phyloP scores from a whole-genome alignment of 1,284 basidiomycete species.

The Irpex lacteus region DNA sequence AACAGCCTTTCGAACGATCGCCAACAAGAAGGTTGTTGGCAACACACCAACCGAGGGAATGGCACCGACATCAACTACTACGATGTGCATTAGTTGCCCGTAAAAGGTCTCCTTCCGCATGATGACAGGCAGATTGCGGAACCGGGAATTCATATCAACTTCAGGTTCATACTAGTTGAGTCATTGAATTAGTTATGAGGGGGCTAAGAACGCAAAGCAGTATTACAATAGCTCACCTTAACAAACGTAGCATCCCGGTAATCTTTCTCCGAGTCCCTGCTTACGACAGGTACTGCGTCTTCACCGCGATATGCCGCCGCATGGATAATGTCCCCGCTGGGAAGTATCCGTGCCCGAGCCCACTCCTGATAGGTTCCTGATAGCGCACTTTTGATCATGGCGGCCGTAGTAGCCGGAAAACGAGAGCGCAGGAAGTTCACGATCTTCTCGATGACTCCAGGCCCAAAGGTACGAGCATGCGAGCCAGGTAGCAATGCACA shows the following conservation, averaged over 20 bases:
- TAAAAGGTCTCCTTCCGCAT: neutral
- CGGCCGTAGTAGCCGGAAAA: no score
- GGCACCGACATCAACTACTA: neutral
- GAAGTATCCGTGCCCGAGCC: no score
- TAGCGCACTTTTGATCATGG: no score
- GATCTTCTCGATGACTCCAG: no score
- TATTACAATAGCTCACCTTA: neutral
- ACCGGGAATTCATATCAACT: neutral
- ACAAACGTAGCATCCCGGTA: neutral
- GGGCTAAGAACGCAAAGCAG: neutral
- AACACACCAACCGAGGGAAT: neutral
- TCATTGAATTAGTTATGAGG: neutral
- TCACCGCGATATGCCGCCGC: no score
- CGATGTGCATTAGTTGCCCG: neutral
- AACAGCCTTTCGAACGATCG: neutral
- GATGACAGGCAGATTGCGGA: neutral
- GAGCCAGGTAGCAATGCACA: no score
- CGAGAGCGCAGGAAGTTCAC: no score
- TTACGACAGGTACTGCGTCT: no score
- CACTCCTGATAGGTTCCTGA: no score
- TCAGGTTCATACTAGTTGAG: neutral
- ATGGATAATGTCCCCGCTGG: no score
- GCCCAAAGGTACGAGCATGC: no score
- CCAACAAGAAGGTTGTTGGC: neutral
- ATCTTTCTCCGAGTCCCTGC: no score